Conservation (phyloP, 2,329 filamentous ascomycete species). For the Fusarium cicatricum region DNA sequence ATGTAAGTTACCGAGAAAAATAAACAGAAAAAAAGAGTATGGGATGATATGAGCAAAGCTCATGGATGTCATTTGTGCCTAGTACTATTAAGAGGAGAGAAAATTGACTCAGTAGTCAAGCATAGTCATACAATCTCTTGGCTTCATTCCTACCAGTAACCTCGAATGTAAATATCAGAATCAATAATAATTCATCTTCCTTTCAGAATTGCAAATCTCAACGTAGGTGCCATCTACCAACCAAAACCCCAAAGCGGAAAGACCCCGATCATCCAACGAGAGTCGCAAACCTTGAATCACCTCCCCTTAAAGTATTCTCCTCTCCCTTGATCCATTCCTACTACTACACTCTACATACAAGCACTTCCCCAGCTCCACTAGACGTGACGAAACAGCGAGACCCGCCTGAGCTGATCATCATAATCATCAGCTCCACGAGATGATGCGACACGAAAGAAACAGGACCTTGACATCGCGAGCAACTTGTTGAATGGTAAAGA, state of each 20-base stretch:
- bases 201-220: too few relatives aligned
- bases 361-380: not conserved
- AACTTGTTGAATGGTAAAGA: not conserved
- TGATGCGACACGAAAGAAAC: not conserved
- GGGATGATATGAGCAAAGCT: too few relatives aligned
- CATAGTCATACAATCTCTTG: too few relatives aligned
- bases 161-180: too few relatives aligned
- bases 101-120: too few relatives aligned
- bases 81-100: not conserved
- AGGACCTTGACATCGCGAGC: not conserved
- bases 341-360: too few relatives aligned
- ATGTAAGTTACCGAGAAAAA: not conserved
- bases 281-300: constrained; percentile 9
- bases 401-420: not conserved
- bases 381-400: not conserved
- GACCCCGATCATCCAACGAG: not conserved
- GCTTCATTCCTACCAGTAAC: too few relatives aligned
- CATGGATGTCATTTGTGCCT: too few relatives aligned
- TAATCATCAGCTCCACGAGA: not conserved
- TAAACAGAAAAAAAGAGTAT: too few relatives aligned
- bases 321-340: not conserved
- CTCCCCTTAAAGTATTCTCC: not conserved
- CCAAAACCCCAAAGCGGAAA: constrained; percentile 14
- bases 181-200: too few relatives aligned
- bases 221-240: too few relatives aligned